phyloP scores from a whole-genome alignment of 164 flowering plant genomes.

The Tetrastigma voinierianum region DNA sequence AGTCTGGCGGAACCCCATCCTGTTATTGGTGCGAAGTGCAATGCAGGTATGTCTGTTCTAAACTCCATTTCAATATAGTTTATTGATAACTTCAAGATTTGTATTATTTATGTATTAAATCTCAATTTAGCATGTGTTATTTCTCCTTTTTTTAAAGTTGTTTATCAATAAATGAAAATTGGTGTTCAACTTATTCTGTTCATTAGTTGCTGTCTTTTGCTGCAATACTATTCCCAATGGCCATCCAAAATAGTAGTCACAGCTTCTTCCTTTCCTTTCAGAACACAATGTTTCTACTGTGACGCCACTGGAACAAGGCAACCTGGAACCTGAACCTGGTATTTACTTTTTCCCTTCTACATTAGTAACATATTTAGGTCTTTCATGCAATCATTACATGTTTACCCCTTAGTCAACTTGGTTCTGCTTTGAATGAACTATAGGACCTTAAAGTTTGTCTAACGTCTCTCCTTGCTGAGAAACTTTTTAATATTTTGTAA shows the following conservation, averaged over 20 bases:
- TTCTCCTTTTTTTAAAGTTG: no score
- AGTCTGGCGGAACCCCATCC: conserved; percentile 11
- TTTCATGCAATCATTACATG: background rate
- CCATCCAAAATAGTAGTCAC: background rate
- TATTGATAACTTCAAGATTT: no score
- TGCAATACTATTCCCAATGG: background rate
- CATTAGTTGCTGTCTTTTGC: background rate
- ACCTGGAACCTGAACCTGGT: conserved; percentile 12
- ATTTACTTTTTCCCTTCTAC: conserved; percentile 2
- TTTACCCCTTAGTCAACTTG: background rate
- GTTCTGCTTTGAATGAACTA: background rate
- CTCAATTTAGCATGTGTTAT: background rate
- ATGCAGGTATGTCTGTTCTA: conserved; percentile 25
- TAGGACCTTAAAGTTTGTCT: no score
- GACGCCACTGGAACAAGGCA: background rate
- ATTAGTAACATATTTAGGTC: background rate
- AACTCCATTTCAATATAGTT: background rate
- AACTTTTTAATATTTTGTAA: no score
- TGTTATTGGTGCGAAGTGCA: conserved; percentile 12
- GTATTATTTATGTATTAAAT: background rate
- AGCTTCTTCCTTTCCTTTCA: conserved; percentile 1
- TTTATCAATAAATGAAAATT: no score
- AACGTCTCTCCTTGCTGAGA: no score
- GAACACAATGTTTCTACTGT: conserved; percentile 9
- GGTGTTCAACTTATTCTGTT: no score